phyloP scores from a whole-genome alignment of 257 asterid genomes.

The Solanum sitiens region DNA sequence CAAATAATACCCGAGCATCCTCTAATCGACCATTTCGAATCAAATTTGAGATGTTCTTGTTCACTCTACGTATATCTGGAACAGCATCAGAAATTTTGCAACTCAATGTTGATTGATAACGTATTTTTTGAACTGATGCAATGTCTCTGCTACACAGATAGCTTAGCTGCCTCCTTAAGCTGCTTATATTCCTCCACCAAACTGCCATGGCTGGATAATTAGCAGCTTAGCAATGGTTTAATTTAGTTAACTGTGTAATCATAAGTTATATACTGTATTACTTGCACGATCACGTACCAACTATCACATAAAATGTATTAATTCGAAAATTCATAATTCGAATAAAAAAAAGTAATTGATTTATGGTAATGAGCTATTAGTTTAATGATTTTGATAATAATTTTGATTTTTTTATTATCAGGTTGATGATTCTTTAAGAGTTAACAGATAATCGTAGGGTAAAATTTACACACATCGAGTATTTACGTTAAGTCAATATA shows the following conservation, averaged over 20 bases:
- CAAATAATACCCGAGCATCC: constrained; percentile 54
- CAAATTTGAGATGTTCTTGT: constrained; percentile 39
- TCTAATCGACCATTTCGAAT: constrained; percentile 38
- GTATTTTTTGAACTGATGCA: neutral
- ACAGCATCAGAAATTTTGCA: neutral
- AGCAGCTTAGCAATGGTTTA: neutral
- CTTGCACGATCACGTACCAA: too few species aligned
- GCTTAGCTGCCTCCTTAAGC: neutral
- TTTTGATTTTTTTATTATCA: too few species aligned
- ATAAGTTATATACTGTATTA: too few species aligned
- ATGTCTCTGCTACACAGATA: neutral
- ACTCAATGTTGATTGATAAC: neutral
- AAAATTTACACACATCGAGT: too few species aligned
- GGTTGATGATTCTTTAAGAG: too few species aligned
- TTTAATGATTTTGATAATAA: fast-evolving
- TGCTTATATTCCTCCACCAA: neutral
- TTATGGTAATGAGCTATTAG: too few species aligned
- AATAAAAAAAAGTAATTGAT: too few species aligned
- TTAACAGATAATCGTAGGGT: too few species aligned
- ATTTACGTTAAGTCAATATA: too few species aligned
- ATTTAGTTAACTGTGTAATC: neutral
- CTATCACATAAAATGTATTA: too few species aligned
- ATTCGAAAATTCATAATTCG: too few species aligned
- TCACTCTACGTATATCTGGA: constrained; percentile 18
- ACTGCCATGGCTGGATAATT: neutral